A percentile compares a stretch with the other conserved stretches of the same genome.
These are phyloP conservation scores for Arctostaphylos glauca DNA, from an alignment of 148 eudicot species.

Conservation along the genomic window DNA sequence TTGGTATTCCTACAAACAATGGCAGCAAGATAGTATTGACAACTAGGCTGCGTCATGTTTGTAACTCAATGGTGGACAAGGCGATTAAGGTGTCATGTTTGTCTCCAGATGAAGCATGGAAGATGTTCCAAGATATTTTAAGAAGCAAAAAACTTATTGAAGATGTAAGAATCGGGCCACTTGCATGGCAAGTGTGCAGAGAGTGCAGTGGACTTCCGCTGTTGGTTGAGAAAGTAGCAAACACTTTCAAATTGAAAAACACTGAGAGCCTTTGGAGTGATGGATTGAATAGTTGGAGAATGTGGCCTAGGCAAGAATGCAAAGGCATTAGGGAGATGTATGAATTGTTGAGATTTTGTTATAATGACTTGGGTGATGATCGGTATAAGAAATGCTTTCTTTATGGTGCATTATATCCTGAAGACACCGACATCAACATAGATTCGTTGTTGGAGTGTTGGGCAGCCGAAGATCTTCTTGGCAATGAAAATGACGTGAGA, in stretches of 20 bases:
- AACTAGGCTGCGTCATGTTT: conserved; percentile 9
- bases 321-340: conserved; percentile 1
- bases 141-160: background rate
- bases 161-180: background rate
- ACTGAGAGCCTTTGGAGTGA: background rate
- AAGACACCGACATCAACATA: conserved; percentile 11
- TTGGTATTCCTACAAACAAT: conserved; percentile 8
- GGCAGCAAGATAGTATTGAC: conserved; percentile 23
- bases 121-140: conserved; percentile 16
- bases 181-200: background rate
- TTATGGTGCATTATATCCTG: conserved; percentile 20
- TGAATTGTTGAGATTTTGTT: conserved; percentile 18
- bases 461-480: conserved; percentile 14
- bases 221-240: conserved; percentile 10
- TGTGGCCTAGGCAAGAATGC: conserved; percentile 14
- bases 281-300: conserved; percentile 12
- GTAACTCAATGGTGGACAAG: background rate
- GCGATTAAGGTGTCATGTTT: conserved; percentile 2
- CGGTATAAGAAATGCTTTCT: conserved; percentile 16
- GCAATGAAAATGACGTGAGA: no score
- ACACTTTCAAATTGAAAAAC: conserved; percentile 8
- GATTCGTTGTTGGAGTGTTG: conserved; percentile 14
- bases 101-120: conserved; percentile 13
- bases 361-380: conserved; percentile 5
- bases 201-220: conserved; percentile 14